Base-by-base conservation (phyloP, 2,329 filamentous ascomycete species). In the Hypocrella siamensis region DNA sequence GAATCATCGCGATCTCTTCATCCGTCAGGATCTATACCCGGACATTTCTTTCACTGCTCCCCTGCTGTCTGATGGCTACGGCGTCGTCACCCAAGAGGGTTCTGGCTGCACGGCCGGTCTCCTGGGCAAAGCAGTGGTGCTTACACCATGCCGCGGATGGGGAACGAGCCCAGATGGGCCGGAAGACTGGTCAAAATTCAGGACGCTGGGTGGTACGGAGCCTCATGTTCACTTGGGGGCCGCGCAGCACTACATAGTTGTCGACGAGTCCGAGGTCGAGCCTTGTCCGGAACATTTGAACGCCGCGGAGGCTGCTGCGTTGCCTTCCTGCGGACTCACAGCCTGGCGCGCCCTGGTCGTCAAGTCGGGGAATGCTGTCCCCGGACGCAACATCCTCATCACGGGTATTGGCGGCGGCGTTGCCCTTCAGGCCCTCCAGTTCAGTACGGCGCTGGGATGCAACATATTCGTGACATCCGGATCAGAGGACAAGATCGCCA, bases 351-450 rank as follows among this genome's bases (percentile, higher is more conserved):
- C 86, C 0, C 60, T 92, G 27, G 70, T 90, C 31, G 79, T 70
- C 6, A 96, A 96, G 63, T 70, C 66, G 5, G 22, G 17, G 9
- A 73, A 76, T 41, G 68, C 69, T 6, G 57, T 61, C 35, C 54
- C 57, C 1, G 82, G 82, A 3, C 60, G 70, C 38, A 93, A 92
- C 47, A 64, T 96, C 4, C 60, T 96, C 19, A 58, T 96, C 26
- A 94, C 88, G 4, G 88, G 88, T 0, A 92, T 96, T 52, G 88
- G 88, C 1, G 88, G 88, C 22, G 88, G 88, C 27, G 88, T 94
- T 1, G 88, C 88, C 21, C 60, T 94, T 34, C 77, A 82, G 61
- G 79, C 70, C 5, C 59, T 94, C 43, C 67, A 83, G 51, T 93
- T 93, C 55, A 85, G 73, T 9, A 73, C 77, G 10, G 83, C 72